Percentiles rank a stretch among this genome's conserved stretches.
Evolutionary conservation across 768 basidiomycete genomes (phyloP).

Genomic region (Tricholoma furcatifolium): DNA sequence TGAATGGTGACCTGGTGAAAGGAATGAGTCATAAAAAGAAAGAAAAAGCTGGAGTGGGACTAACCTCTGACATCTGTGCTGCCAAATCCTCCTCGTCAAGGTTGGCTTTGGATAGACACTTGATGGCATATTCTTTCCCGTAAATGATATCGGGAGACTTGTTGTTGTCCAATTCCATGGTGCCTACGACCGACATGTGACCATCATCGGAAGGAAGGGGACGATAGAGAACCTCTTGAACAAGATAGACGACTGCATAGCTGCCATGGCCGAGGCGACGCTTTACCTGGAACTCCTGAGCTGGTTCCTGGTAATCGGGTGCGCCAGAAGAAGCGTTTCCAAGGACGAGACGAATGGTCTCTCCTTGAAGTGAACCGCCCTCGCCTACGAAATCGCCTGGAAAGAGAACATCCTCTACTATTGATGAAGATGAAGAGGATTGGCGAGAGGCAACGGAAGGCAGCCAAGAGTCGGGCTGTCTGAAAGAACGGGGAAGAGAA

Average conservation of each 20-base stretch:
- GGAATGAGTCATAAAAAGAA: conserved; percentile 9
- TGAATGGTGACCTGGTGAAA: conserved; percentile 81
- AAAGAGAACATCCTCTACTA: conserved; percentile 60
- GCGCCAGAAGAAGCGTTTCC: conserved; percentile 29
- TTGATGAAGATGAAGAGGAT: conserved; percentile 36
- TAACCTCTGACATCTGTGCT: conserved; percentile 89
- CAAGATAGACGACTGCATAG: conserved; percentile 94
- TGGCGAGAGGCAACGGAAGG: conserved; percentile 30
- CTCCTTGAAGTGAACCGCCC: conserved; percentile 63
- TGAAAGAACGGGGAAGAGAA: conserved; percentile 33
- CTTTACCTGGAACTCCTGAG: conserved; percentile 79
- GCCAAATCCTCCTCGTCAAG: conserved; percentile 84
- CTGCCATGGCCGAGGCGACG: conserved; percentile 84
- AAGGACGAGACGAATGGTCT: conserved; percentile 59
- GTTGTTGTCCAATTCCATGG: conserved; percentile 51
- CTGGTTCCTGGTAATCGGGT: conserved; percentile 43
- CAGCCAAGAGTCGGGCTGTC: conserved; percentile 28
- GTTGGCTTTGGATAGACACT: conserved; percentile 93
- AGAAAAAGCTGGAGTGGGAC: conserved; percentile 17
- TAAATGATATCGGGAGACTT: conserved; percentile 46
- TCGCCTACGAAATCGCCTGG: conserved; percentile 76
- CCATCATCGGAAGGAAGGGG: conserved; percentile 50
- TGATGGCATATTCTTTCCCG: conserved; percentile 89
- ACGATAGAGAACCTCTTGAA: conserved; percentile 65
- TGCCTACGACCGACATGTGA: conserved; percentile 55